Evolutionary conservation across 1,139 yeast genomes (phyloP).

Genomic region (Suhomyces bolitotheri): DNA sequence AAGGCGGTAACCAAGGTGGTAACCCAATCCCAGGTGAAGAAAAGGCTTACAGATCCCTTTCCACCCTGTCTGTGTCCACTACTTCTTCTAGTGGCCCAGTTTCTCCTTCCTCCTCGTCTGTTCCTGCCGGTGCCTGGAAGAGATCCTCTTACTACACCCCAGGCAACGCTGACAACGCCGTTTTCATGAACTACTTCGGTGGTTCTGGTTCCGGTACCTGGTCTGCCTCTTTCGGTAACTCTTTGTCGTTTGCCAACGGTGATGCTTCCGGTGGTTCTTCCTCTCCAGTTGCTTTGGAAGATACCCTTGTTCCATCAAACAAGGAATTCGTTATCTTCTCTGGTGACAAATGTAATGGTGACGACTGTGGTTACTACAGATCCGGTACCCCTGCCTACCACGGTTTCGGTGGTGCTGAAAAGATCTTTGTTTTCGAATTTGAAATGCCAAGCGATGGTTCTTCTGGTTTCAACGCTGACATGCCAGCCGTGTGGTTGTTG

Average conservation of each 20-base stretch:
- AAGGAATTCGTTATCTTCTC: slow-evolving; percentile 64
- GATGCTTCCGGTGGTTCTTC: slow-evolving; percentile 47
- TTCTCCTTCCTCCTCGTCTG: slow-evolving; percentile 14
- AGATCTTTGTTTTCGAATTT: slow-evolving; percentile 74
- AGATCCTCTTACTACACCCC: slow-evolving; percentile 30
- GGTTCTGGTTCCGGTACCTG: slow-evolving; percentile 31
- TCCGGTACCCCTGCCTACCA: slow-evolving; percentile 70
- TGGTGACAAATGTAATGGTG: slow-evolving; percentile 50
- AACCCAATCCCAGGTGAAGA: slow-evolving; percentile 11
- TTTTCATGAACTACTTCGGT: slow-evolving; percentile 30
- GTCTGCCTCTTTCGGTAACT: slow-evolving; percentile 28
- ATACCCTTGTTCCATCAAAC: slow-evolving; percentile 54
- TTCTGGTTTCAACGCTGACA: slow-evolving; percentile 45
- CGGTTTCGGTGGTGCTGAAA: slow-evolving; percentile 64
- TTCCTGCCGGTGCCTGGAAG: slow-evolving; percentile 23
- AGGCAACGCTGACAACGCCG: slow-evolving; percentile 25
- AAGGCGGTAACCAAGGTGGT: slow-evolving; percentile 6
- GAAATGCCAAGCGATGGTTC: slow-evolving; percentile 54
- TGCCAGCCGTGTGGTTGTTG: slow-evolving; percentile 80
- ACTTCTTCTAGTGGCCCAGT: slow-evolving; percentile 12
- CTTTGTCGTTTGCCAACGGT: slow-evolving; percentile 27
- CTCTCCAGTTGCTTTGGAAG: slow-evolving; percentile 50
- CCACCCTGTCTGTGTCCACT: slow-evolving; percentile 16
- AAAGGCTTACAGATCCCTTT: slow-evolving; percentile 17
- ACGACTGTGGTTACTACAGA: slow-evolving; percentile 70